Evolutionary conservation across 192 early-diverging fungal genomes (phyloP).

Genomic region (Coemansia sp.): DNA sequence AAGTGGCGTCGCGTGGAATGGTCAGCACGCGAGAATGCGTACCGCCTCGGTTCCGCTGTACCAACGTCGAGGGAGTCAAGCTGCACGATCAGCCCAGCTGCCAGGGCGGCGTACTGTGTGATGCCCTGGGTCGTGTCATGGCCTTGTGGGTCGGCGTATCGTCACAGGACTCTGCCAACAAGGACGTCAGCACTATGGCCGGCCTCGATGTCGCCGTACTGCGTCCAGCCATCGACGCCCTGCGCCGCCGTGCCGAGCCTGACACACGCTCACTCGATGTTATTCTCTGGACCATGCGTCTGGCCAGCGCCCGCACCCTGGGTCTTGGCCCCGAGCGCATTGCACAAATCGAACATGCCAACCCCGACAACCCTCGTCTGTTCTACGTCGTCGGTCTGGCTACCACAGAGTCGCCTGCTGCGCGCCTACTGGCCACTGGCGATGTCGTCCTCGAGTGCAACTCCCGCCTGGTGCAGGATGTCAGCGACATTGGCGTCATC

Average conservation of each 20-base stretch:
- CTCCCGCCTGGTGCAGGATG: conserved; percentile 55
- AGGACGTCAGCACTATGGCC: conserved; percentile 64
- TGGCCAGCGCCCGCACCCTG: conserved; percentile 64
- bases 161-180: conserved; percentile 64
- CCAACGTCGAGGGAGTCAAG: conserved; percentile 72
- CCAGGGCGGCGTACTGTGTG: conserved; percentile 67
- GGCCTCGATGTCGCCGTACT: conserved; percentile 41
- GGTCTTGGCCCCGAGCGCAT: conserved; percentile 66
- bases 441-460: conserved; percentile 68
- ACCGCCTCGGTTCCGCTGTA: conserved; percentile 72
- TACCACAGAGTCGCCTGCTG: conserved; percentile 48
- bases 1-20: conserved; percentile 47
- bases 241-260: conserved; percentile 44
- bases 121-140: conserved; percentile 55
- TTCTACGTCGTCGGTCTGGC: conserved; percentile 63
- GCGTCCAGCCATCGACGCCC: conserved; percentile 47
- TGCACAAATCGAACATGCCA: conserved; percentile 30
- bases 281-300: conserved; percentile 68
- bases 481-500: conserved; percentile 58
- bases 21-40: conserved; percentile 67
- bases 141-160: conserved; percentile 70
- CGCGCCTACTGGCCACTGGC: conserved; percentile 57
- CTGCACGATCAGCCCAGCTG: conserved; percentile 64
- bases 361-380: conserved; percentile 50
- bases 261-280: conserved; percentile 59